Evolutionary conservation across 2,329 filamentous ascomycete species (phyloP).

Genomic region (Plenodomus tracheiphilus): DNA sequence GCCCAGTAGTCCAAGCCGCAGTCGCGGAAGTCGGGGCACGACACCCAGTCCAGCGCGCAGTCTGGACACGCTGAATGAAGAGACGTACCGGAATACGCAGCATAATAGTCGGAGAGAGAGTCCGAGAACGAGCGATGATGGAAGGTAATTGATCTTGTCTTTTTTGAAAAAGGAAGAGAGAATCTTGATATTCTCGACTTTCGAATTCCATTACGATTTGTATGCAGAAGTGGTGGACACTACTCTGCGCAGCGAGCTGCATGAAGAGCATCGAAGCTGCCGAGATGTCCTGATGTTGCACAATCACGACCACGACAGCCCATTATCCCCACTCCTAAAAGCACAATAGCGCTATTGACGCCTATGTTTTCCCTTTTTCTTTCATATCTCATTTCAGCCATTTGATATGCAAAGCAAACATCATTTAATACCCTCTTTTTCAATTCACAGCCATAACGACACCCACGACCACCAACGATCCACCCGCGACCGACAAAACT

Average conservation of each 20-base stretch:
- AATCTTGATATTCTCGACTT: too few species aligned
- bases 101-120: slow-evolving; percentile 36
- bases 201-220: background rate
- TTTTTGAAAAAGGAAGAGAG: background rate
- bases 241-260: background rate
- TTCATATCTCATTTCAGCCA: background rate
- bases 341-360: background rate
- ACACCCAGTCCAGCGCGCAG: slow-evolving; percentile 40
- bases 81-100: slow-evolving; percentile 43
- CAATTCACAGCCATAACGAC: too few species aligned
- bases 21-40: slow-evolving; percentile 32
- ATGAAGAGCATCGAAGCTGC: background rate
- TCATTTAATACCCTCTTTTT: slow-evolving; percentile 22
- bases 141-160: slow-evolving; percentile 21
- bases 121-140: slow-evolving; percentile 33
- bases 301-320: too few species aligned
- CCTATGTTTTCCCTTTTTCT: background rate
- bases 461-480: slow-evolving; percentile 5
- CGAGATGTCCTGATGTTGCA: too few species aligned
- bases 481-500: background rate
- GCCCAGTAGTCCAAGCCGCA: slow-evolving; percentile 44
- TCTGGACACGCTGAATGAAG: slow-evolving; percentile 41
- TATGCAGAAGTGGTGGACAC: background rate
- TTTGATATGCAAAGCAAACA: slow-evolving; percentile 5
- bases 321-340: slow-evolving; percentile 6